A percentile compares a stretch with the other conserved stretches of the same genome.
Conservation (phyloP, 441 rosid species). For the Biscutella laevigata region DNA sequence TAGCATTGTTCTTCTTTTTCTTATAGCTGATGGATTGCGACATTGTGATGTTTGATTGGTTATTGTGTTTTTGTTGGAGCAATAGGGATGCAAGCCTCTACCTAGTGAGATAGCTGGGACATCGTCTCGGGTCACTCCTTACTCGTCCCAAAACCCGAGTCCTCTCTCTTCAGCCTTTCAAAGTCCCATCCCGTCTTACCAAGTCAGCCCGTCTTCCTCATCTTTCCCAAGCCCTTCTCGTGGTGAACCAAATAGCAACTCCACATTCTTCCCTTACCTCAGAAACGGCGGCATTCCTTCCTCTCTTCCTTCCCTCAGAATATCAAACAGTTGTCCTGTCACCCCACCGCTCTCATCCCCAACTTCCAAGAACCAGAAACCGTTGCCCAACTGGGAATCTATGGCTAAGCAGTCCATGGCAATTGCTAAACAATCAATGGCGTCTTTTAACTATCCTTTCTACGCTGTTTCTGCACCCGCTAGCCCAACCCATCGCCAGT, state of each 20-base stretch:
- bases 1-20: not conserved
- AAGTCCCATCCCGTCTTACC: constrained; percentile 89
- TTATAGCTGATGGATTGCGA: not conserved
- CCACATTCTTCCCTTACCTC: constrained; percentile 52
- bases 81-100: constrained; percentile 70
- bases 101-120: constrained; percentile 50
- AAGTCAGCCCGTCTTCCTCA: constrained; percentile 76
- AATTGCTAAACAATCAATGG: constrained; percentile 38
- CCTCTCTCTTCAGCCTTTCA: constrained; percentile 85
- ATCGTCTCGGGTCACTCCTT: constrained; percentile 48
- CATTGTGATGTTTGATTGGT: constrained; percentile 6
- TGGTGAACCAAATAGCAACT: constrained; percentile 36
- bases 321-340: constrained; percentile 88
- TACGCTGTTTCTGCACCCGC: constrained; percentile 88
- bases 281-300: constrained; percentile 53
- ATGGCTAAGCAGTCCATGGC: constrained; percentile 65
- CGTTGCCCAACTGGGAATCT: constrained; percentile 70
- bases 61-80: constrained; percentile 14
- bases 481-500: constrained; percentile 78
- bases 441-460: constrained; percentile 67
- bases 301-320: constrained; percentile 82
- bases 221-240: constrained; percentile 84
- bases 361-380: constrained; percentile 59
- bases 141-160: constrained; percentile 74
- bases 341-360: constrained; percentile 95